These are phyloP conservation scores for Cutaneotrichosporon daszewskae DNA, from an alignment of 1,284 basidiomycete species.

Conservation along the genomic window DNA sequence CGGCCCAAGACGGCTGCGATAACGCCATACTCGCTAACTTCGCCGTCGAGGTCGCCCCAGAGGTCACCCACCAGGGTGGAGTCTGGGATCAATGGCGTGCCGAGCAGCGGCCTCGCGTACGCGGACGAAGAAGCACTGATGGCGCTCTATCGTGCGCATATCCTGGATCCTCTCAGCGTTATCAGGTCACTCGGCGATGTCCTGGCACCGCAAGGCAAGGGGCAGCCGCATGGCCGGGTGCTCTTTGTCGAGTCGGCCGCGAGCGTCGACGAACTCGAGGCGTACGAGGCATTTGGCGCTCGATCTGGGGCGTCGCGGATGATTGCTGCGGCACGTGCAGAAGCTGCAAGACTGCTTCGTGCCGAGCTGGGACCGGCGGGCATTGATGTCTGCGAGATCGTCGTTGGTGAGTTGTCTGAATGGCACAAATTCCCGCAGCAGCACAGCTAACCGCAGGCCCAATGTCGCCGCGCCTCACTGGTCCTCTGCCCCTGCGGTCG, in stretches of 20 bases:
- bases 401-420: slow-evolving; percentile 30
- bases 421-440: too few relatives aligned
- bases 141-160: slow-evolving; percentile 30
- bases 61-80: too few relatives aligned
- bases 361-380: slow-evolving; percentile 25
- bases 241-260: slow-evolving; percentile 38
- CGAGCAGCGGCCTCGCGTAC: slow-evolving; percentile 16
- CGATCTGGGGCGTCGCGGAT: slow-evolving; percentile 18
- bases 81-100: slow-evolving; percentile 11
- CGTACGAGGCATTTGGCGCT: neutral
- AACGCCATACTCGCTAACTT: too few relatives aligned
- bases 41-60: too few relatives aligned
- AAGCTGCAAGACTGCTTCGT: slow-evolving; percentile 26
- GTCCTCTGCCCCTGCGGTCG: slow-evolving; percentile 15
- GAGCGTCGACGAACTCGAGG: slow-evolving; percentile 14
- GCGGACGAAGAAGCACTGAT: slow-evolving; percentile 31
- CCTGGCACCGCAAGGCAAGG: slow-evolving; percentile 15
- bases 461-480: slow-evolving; percentile 20
- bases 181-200: slow-evolving; percentile 35
- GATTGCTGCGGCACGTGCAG: slow-evolving; percentile 25
- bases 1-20: neutral
- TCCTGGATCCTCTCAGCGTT: slow-evolving; percentile 36
- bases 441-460: slow-evolving; percentile 20
- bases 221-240: slow-evolving; percentile 22
- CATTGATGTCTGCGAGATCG: slow-evolving; percentile 39